Percentiles rank a stretch among this genome's conserved stretches.
phyloP scores from a whole-genome alignment of 768 basidiomycete species.

The Psilocybe azurescens region DNA sequence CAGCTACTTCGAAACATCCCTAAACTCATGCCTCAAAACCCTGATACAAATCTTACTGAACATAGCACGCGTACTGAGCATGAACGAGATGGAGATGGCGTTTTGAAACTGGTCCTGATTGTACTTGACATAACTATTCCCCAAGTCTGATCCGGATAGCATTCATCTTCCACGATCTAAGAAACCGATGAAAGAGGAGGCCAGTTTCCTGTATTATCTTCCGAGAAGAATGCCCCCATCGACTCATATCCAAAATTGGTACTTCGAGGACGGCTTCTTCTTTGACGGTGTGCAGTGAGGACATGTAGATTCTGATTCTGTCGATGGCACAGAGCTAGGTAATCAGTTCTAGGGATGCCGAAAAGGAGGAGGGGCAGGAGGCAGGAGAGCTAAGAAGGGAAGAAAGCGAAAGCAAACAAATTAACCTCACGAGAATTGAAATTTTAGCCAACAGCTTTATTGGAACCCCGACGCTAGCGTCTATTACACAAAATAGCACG shows the following conservation, averaged over 20 bases:
- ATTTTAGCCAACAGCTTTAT: slow-evolving; percentile 87
- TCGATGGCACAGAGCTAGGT: slow-evolving; percentile 90
- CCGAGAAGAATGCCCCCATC: background rate
- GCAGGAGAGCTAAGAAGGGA: slow-evolving; percentile 1
- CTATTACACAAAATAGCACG: slow-evolving; percentile 92
- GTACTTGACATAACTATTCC: background rate
- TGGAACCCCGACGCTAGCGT: slow-evolving; percentile 93
- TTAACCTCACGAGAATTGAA: slow-evolving; percentile 98
- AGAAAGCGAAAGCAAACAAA: background rate
- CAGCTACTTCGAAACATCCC: slow-evolving; percentile 97
- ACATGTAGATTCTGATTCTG: slow-evolving; percentile 98
- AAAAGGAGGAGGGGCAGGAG: background rate
- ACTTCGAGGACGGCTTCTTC: slow-evolving; percentile 71
- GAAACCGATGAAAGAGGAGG: slow-evolving; percentile 21
- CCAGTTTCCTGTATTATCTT: slow-evolving; percentile 27
- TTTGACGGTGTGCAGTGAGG: slow-evolving; percentile 90
- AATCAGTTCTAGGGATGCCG: slow-evolving; percentile 90
- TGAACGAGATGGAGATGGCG: slow-evolving; percentile 88
- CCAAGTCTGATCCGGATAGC: background rate
- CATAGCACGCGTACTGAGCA: slow-evolving; percentile 91
- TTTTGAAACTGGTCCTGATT: slow-evolving; percentile 90
- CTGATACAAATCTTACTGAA: slow-evolving; percentile 99
- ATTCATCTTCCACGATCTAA: background rate
- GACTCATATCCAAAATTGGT: background rate
- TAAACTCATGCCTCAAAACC: slow-evolving; percentile 93